Evolutionary conservation across 495 filamentous ascomycete genomes (phyloP).

Genomic region (Aspergillus sclerotioniger): DNA sequence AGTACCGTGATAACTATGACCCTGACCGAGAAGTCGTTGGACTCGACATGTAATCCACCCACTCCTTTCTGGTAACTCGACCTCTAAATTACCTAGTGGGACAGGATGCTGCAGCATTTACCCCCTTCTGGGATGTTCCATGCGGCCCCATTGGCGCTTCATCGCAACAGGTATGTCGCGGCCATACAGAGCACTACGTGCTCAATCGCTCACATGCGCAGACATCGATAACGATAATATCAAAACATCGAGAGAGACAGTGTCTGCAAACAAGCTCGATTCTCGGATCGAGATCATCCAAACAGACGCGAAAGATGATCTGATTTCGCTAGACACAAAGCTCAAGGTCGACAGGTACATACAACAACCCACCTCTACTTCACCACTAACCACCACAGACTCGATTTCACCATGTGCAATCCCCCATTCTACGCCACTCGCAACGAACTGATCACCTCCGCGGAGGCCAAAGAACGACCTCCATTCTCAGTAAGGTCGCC

Average conservation of each 20-base stretch:
- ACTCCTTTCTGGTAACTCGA: background rate
- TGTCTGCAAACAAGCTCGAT: slow-evolving; percentile 60
- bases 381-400: slow-evolving; percentile 30
- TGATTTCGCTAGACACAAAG: slow-evolving; percentile 55
- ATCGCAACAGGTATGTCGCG: slow-evolving; percentile 58
- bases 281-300: slow-evolving; percentile 62
- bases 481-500: slow-evolving; percentile 57
- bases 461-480: slow-evolving; percentile 60
- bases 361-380: background rate
- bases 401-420: slow-evolving; percentile 93
- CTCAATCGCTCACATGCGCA: slow-evolving; percentile 16
- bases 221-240: slow-evolving; percentile 79
- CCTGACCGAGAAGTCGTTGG: slow-evolving; percentile 59
- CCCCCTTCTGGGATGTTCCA: slow-evolving; percentile 72
- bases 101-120: slow-evolving; percentile 92
- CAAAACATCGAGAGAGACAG: slow-evolving; percentile 60
- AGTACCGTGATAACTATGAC: slow-evolving; percentile 55
- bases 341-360: slow-evolving; percentile 51
- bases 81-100: slow-evolving; percentile 47
- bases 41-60: slow-evolving; percentile 66
- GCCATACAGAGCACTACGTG: slow-evolving; percentile 1
- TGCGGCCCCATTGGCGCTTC: slow-evolving; percentile 69
- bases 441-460: slow-evolving; percentile 63
- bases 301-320: slow-evolving; percentile 45
- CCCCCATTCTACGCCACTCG: slow-evolving; percentile 86